These are phyloP conservation scores for Paecilomyces niveus DNA, from an alignment of 2,329 filamentous ascomycete species.

Conservation along the genomic window DNA sequence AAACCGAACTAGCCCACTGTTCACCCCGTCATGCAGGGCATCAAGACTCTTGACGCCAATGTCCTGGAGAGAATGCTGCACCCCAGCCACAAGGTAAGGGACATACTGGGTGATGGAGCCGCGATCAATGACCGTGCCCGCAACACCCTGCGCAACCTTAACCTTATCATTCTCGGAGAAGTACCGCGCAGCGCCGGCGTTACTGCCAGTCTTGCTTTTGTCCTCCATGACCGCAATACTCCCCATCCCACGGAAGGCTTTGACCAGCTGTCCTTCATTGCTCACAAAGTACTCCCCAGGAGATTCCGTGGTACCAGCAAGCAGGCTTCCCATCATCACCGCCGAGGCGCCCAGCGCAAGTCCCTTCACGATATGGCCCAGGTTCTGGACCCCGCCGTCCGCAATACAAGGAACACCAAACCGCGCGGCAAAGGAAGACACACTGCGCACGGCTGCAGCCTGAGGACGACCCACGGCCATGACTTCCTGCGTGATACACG, in stretches of 20 bases:
- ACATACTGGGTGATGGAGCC: conserved; percentile 88
- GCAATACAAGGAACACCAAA: conserved; percentile 98
- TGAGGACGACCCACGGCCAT: conserved; percentile 98
- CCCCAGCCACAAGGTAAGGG: conserved; percentile 86
- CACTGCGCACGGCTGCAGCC: conserved; percentile 84
- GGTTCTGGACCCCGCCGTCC: conserved; percentile 95
- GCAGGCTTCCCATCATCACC: conserved; percentile 98
- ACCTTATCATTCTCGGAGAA: conserved; percentile 96
- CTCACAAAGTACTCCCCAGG: conserved; percentile 95
- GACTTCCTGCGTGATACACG: conserved; percentile 98
- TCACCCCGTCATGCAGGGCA: conserved; percentile 68
- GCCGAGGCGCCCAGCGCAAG: conserved; percentile 88
- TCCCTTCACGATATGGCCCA: conserved; percentile 98
- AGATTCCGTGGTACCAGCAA: conserved; percentile 95
- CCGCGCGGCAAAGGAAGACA: conserved; percentile 78
- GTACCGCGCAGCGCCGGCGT: conserved; percentile 94
- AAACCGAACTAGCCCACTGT: conserved; percentile 72
- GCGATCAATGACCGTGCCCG: conserved; percentile 54
- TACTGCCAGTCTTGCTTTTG: conserved; percentile 62
- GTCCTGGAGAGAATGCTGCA: conserved; percentile 97
- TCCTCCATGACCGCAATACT: conserved; percentile 99
- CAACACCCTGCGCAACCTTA: conserved; percentile 93
- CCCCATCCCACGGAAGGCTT: conserved; percentile 98
- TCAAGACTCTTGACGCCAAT: conserved; percentile 76
- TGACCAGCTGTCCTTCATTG: conserved; percentile 93